Conservation (phyloP, 208 protist genomes). For the Naegleria gruberi region DNA sequence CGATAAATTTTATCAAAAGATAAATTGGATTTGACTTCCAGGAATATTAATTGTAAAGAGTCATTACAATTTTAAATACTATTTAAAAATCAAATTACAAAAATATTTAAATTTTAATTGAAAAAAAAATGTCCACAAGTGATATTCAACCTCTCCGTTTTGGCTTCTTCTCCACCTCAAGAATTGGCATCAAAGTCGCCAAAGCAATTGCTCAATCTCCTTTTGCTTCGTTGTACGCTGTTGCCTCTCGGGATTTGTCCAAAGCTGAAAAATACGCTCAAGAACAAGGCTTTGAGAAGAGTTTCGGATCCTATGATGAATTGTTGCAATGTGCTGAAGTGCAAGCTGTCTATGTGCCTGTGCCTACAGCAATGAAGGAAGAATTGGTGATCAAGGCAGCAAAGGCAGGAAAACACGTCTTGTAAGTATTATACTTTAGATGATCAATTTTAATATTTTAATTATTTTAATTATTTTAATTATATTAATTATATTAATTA, state of each 20-base stretch:
- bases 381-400: conserved; percentile 25
- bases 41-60: too few species aligned
- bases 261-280: conserved; percentile 6
- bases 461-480: too few species aligned
- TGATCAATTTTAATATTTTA: neutral
- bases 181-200: neutral
- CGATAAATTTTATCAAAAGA: too few species aligned
- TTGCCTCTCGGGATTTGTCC: neutral
- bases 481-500: too few species aligned
- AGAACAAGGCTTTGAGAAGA: neutral
- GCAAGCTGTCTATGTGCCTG: conserved; percentile 27
- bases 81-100: too few species aligned
- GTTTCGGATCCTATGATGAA: conserved; percentile 25
- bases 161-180: conserved; percentile 1
- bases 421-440: conserved; percentile 1
- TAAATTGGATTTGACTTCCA: too few species aligned
- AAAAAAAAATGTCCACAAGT: neutral
- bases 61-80: too few species aligned
- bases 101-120: too few species aligned
- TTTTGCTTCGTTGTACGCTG: too few species aligned
- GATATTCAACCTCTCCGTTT: neutral
- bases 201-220: neutral
- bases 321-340: conserved; percentile 14
- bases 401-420: conserved; percentile 24
- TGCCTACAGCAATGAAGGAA: conserved; percentile 9